These are phyloP conservation scores for Fragilaria radians DNA, from an alignment of 108 stramenopile genomes.

Conservation along the genomic window DNA sequence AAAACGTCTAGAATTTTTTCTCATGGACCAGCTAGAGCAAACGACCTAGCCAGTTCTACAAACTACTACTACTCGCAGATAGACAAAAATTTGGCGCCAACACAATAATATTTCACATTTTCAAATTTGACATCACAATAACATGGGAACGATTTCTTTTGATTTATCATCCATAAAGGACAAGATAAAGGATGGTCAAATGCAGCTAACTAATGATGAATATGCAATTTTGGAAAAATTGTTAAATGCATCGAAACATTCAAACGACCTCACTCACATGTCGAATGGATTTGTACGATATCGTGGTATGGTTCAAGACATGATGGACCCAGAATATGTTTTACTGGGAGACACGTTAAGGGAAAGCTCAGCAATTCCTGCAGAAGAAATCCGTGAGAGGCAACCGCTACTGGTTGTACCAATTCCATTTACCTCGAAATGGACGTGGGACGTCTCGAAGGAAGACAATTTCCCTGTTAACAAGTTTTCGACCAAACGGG, in stretches of 20 bases:
- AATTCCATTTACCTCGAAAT: conserved; percentile 9
- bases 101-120: too few relatives aligned
- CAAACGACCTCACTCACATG: background rate
- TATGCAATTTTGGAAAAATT: background rate
- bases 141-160: background rate
- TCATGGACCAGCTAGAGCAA: too few relatives aligned
- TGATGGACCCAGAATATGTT: conserved; percentile 54
- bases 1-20: too few relatives aligned
- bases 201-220: background rate
- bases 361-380: too few relatives aligned
- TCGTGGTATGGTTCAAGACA: conserved; percentile 45
- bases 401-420: conserved; percentile 13
- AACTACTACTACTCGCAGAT: too few relatives aligned
- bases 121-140: too few relatives aligned
- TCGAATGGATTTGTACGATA: conserved; percentile 8
- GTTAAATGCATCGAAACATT: background rate
- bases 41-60: too few relatives aligned
- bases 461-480: too few relatives aligned
- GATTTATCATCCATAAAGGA: background rate
- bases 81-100: too few relatives aligned
- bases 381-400: conserved; percentile 3
- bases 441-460: background rate
- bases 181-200: conserved; percentile 1
- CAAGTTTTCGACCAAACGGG: too few relatives aligned
- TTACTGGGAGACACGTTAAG: too few relatives aligned